Base-by-base conservation (phyloP, 257 asterid genomes). In the Rubia yunnanensis region DNA sequence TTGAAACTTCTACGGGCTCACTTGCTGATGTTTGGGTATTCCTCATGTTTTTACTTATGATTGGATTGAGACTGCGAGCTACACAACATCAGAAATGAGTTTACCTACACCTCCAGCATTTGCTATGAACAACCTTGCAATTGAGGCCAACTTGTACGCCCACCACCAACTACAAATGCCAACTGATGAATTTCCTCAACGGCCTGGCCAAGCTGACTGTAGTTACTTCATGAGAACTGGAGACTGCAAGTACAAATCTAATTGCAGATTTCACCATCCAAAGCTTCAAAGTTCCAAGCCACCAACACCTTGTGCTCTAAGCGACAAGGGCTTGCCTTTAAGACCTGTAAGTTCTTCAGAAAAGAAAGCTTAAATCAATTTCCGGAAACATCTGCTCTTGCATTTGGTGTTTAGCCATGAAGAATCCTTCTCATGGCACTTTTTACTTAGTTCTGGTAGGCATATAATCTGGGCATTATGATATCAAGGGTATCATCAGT, bases 21-120 rank as follows among this genome's bases (percentile, higher is more conserved):
- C 67, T 52, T 69, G 26, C 65, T 83, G 82, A 58, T 55, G 80
- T 34, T 73, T 69, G 68, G 56, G 63, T 31, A 15, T 22, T 49
- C 10, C 18, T 36, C 34, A 36, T 70, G 24, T 26, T 20, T 46
- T 48, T 64, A 26, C 32, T 66, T 70, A 60, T 63, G 68, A 74
- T 67, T 73, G 77, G 36, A 55, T 83, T 73, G 76, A 86, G 95
- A 86, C 83, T 75, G 69, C 82, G 39, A 72, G 83, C 70, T 85
- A 79, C 74, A 75, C 85, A 31, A 54, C 83, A 72, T 84, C 94
- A 41, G 94, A 87, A 86, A 84, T 85, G 78, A 77, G 86, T 79
- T 80, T 92, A 64, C 99, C 97, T 64, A 83, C 86, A 64, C 97
- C 99, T 66, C 97, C 97, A 50, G 95, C 97, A 68, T 87, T 89